These are phyloP conservation scores for Salix exigua DNA, from an alignment of 345 rosid species.

Conservation along the genomic window DNA sequence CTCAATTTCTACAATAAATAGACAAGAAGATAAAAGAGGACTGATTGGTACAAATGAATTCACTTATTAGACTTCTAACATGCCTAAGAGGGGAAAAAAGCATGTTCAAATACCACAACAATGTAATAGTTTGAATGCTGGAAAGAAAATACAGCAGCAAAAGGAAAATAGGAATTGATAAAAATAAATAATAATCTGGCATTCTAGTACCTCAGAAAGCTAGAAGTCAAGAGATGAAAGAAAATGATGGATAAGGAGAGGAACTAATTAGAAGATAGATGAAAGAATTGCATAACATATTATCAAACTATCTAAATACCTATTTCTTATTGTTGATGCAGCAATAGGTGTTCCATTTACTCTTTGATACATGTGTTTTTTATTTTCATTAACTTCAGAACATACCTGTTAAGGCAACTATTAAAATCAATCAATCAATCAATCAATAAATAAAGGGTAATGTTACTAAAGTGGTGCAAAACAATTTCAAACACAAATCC, in stretches of 20 bases:
- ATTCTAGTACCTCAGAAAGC: no score
- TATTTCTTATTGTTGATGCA: neutral
- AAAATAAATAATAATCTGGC: no score
- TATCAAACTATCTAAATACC: neutral
- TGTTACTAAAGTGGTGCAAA: neutral
- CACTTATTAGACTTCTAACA: constrained; percentile 19
- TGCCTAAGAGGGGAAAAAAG: no score
- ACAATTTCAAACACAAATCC: neutral
- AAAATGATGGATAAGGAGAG: neutral
- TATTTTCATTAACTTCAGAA: neutral
- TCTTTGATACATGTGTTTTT: neutral
- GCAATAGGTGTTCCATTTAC: neutral
- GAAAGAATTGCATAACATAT: neutral
- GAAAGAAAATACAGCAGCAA: neutral
- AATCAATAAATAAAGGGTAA: neutral
- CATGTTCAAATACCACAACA: no score
- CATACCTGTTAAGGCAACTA: neutral
- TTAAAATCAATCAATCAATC: no score
- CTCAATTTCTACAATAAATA: constrained; percentile 43
- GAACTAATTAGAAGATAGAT: neutral
- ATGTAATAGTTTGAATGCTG: no score
- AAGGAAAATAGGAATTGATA: no score
- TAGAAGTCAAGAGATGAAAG: no score
- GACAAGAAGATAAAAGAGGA: constrained; percentile 6
- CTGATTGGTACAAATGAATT: neutral